Evolutionary conservation across 345 rosid species (phyloP).

Genomic region (Salix purpurea): DNA sequence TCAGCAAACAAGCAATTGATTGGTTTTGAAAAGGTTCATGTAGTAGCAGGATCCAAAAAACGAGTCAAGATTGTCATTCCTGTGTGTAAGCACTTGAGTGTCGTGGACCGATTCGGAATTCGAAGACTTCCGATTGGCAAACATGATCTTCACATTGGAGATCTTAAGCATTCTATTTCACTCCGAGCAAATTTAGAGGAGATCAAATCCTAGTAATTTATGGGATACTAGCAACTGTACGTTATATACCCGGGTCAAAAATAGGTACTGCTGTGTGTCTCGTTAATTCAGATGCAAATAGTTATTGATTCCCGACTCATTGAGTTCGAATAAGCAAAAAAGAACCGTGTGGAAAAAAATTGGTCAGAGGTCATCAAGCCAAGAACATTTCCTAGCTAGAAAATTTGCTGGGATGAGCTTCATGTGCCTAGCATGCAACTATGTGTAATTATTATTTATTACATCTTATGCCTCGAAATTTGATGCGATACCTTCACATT

Average conservation of each 20-base stretch:
- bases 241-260: background rate
- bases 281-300: background rate
- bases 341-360: background rate
- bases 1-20: conserved; percentile 54
- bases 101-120: conserved; percentile 66
- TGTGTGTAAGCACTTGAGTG: conserved; percentile 73
- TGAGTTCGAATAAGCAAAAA: background rate
- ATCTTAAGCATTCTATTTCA: conserved; percentile 70
- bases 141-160: conserved; percentile 69
- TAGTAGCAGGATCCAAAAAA: conserved; percentile 49
- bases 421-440: background rate
- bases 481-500: no score
- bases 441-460: background rate
- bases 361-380: background rate
- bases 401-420: background rate
- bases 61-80: conserved; percentile 46
- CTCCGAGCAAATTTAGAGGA: conserved; percentile 47
- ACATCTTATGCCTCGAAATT: background rate
- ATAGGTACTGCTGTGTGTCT: background rate
- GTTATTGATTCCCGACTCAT: background rate
- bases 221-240: background rate
- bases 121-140: conserved; percentile 88
- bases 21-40: conserved; percentile 61
- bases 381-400: background rate
- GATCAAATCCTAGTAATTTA: conserved; percentile 18